phyloP scores from a whole-genome alignment of 768 basidiomycete species.

The Kwoniella mangroviensis region DNA sequence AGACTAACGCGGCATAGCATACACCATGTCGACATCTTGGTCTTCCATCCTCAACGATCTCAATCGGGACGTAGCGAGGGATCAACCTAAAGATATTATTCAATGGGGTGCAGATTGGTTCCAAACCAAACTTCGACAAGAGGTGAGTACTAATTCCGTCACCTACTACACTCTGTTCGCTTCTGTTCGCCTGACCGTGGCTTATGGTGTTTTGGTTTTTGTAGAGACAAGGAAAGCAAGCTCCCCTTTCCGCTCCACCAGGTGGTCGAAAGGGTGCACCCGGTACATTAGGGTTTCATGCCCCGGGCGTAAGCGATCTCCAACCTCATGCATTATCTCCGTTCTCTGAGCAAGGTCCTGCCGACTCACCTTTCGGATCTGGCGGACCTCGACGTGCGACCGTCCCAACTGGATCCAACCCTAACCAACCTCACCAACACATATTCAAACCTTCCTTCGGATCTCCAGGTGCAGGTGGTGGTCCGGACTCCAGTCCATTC shows the following conservation, averaged over 20 bases:
- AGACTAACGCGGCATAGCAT: too few species aligned
- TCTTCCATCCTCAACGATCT: slow-evolving; percentile 72
- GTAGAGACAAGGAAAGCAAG: slow-evolving; percentile 17
- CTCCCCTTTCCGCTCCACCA: slow-evolving; percentile 12
- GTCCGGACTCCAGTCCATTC: slow-evolving; percentile 20
- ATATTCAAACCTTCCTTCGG: slow-evolving; percentile 39
- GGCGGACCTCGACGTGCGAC: slow-evolving; percentile 43
- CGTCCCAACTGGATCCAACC: slow-evolving; percentile 32
- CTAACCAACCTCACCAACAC: slow-evolving; percentile 12
- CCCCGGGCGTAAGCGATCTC: slow-evolving; percentile 14
- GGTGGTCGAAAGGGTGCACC: slow-evolving; percentile 18
- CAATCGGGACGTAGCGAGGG: slow-evolving; percentile 80
- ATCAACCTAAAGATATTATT: slow-evolving; percentile 84
- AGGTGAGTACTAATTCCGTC: slow-evolving; percentile 46
- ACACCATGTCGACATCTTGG: slow-evolving; percentile 42
- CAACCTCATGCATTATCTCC: slow-evolving; percentile 40
- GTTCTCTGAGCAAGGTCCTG: slow-evolving; percentile 50
- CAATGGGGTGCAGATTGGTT: slow-evolving; percentile 88
- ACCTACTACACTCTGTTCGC: background rate
- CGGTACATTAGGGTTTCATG: slow-evolving; percentile 11
- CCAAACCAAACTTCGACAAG: slow-evolving; percentile 61
- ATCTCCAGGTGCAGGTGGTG: slow-evolving; percentile 15
- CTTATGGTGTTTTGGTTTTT: background rate
- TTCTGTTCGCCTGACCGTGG: background rate
- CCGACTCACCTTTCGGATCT: slow-evolving; percentile 48